A percentile compares a stretch with the other conserved stretches of the same genome.
phyloP scores from a whole-genome alignment of 2,329 filamentous ascomycete species.

The Fusarium mangiferae region DNA sequence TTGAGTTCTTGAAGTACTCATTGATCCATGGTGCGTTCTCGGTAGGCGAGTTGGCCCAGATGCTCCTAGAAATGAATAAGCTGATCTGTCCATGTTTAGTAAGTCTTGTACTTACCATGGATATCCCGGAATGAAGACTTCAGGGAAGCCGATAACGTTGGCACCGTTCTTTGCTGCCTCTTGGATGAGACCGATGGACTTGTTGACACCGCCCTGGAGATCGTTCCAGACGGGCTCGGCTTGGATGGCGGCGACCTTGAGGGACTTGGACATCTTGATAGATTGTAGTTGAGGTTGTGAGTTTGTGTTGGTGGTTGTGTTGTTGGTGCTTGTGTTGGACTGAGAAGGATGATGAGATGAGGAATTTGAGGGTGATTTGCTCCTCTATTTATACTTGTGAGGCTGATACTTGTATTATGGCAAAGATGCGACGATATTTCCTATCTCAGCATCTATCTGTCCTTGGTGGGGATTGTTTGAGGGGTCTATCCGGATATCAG shows the following conservation, averaged over 20 bases:
- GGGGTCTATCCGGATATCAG: not conserved
- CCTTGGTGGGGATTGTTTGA: not conserved
- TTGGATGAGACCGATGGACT: slow-evolving; percentile 48
- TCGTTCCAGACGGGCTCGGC: slow-evolving; percentile 44
- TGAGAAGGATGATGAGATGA: not conserved
- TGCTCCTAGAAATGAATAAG: slow-evolving; percentile 37
- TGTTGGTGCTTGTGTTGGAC: not conserved
- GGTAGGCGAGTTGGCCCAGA: slow-evolving; percentile 42
- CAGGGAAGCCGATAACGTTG: slow-evolving; percentile 55
- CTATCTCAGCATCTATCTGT: not conserved
- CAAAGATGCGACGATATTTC: not conserved
- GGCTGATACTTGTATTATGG: rapidly evolving
- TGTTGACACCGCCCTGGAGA: slow-evolving; percentile 49
- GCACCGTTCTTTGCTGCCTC: slow-evolving; percentile 46
- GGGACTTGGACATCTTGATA: slow-evolving; percentile 7
- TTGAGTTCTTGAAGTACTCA: slow-evolving; percentile 57
- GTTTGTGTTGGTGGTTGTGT: not conserved
- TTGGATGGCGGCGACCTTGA: slow-evolving; percentile 43
- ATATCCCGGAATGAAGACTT: slow-evolving; percentile 58
- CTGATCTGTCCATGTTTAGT: not conserved
- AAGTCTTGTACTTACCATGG: slow-evolving; percentile 52
- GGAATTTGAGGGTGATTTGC: not conserved
- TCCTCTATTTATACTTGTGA: not conserved
- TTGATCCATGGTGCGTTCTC: slow-evolving; percentile 54
- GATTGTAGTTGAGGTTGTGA: not conserved